Evolutionary conservation across 495 filamentous ascomycete species (phyloP), one percentile per base, ranked within the genome.

Genomic region (Neurospora sp.): DNA sequence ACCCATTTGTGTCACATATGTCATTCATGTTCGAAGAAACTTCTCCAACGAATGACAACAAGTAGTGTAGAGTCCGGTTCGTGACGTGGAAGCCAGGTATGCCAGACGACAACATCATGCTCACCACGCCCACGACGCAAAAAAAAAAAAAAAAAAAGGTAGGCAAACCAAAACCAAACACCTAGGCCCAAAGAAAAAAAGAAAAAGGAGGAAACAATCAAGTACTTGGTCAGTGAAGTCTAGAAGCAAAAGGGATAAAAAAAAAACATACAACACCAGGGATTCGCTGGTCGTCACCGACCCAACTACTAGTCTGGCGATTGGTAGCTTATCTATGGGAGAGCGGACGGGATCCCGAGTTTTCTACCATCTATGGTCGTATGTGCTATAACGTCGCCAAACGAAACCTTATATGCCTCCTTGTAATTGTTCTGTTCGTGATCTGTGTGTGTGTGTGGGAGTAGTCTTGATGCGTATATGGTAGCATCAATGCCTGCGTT

Each of bases 311-410:
- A 62, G 48, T 62, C 48, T 62, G 48, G 48, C 48, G n/a, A 20
- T 54, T n/a, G n/a, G 18, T 20, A n/a, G 18, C 44, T 46, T 46
- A 75, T 78, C 79, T 80, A 84, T 80, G 83, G 83, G 81, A 83
- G 84, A 86, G 83, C 84, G 83, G 82, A 86, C 83, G 84, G 84
- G 84, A 83, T 83, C 80, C 84, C 84, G 82, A 81, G 77, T 81
- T 80, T 74, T 84, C 84, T 75, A 78, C 40, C 77, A 77, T 76
- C 73, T 85, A 76, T 84, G 83, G 82, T 82, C 84, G 83, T 83
- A 85, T 81, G 80, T 82, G 69, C 0, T 54, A 23, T 2, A 5
- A 0, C 1, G n/a, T 23, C 2, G n/a, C 9, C n/a, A 12, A 12
- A 23, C 12, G 4, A 23, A 23, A 2, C 1, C n/a, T 23, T 54